Evolutionary conservation across 2,329 filamentous ascomycete genomes (phyloP).

Genomic region (Coniosporium tulheliwenetii): DNA sequence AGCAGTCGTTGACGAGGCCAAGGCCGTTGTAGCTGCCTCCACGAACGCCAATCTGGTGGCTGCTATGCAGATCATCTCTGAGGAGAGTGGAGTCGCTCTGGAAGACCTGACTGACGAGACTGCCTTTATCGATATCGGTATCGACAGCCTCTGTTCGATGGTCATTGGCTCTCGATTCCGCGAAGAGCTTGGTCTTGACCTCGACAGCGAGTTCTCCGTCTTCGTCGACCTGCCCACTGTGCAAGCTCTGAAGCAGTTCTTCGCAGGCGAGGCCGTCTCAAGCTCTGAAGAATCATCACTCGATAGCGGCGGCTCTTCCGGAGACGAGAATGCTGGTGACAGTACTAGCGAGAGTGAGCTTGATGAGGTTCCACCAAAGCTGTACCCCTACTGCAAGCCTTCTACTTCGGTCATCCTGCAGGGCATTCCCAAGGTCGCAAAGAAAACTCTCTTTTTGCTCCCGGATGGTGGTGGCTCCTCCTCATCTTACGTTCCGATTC

Average conservation of each 20-base stretch:
- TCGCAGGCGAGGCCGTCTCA: too few species aligned
- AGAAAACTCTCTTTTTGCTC: constrained; percentile 5
- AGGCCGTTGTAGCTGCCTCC: too few species aligned
- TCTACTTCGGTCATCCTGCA: constrained; percentile 4
- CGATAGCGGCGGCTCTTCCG: not conserved
- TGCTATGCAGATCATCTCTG: constrained; percentile 10
- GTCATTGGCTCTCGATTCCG: constrained; percentile 9
- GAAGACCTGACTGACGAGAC: constrained; percentile 12
- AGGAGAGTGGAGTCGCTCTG: constrained; percentile 13
- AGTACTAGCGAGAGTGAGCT: not conserved
- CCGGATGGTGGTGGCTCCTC: constrained; percentile 4
- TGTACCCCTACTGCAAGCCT: not conserved
- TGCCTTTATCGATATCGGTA: constrained; percentile 11
- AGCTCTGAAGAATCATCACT: not conserved
- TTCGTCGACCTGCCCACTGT: constrained; percentile 4
- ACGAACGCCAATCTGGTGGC: not conserved
- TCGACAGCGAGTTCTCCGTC: constrained; percentile 5
- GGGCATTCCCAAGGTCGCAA: constrained; percentile 5
- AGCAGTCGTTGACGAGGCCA: too few species aligned
- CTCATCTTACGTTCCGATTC: constrained; percentile 2
- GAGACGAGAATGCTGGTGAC: not conserved
- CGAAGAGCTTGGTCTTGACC: constrained; percentile 12
- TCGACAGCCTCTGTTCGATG: constrained; percentile 14
- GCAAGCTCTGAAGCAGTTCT: not conserved
- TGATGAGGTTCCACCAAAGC: too few species aligned